Evolutionary conservation across 768 basidiomycete genomes (phyloP), one percentile per base, ranked within the genome.

Genomic region (Thelephora ganbajun): DNA sequence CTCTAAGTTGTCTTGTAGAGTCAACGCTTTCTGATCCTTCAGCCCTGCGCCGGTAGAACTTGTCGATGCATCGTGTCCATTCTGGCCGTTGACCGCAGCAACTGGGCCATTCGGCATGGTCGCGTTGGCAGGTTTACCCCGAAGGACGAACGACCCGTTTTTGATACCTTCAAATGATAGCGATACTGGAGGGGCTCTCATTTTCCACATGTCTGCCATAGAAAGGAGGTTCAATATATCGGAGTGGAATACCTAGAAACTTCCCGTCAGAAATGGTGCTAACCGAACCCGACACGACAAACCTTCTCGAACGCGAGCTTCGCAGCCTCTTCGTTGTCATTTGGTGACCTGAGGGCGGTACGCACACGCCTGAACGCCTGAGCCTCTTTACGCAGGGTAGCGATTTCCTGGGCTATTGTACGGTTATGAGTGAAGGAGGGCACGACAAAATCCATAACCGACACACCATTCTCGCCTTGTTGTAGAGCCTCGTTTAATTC

Each of bases 191-290:
- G 83, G 83, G n/a, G 80, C 76, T 35, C 94, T 76, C 5, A 83
- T 76, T 30, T 80, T 80, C 96, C 96, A 99, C 92, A 99, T 97
- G 56, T 98, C 96, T 12, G 77, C 65, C 96, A 99, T 99, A 14
- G 75, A 77, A 26, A 99, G 69, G 0, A 99, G 71, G 48, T 94
- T 90, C 45, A 75, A 72, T 54, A 98, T 90, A 56, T 99, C 96
- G 2, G 73, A 61, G 48, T 80, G 72, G 69, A 93, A 99, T 14
- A 96, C 87, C 92, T 96, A 57, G 6, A 11, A 46, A 33, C 5
- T 20, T 33, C 18, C 47, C 33, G 33, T 45, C 37, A 35, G 23
- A 5, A 41, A 47, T 7, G 11, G 6, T 6, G 5, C 18, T 6
- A 9, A 23, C 14, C 3, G 11, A 43, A 35, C n/a, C 42, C 19